Evolutionary conservation across 768 basidiomycete species (phyloP).

Genomic region (Hydnum rufescens): DNA sequence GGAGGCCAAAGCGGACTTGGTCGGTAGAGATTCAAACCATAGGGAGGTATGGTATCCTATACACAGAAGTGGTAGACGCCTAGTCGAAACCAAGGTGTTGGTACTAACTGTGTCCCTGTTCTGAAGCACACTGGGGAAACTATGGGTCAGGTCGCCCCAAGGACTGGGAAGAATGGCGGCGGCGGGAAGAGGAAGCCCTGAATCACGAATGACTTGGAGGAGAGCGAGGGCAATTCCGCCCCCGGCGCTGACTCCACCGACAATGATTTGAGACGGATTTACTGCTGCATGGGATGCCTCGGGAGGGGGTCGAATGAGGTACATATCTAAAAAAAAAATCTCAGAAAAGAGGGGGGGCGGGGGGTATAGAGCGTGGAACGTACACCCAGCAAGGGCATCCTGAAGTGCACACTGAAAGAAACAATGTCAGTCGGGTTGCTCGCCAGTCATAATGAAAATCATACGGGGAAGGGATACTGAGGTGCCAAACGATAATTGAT

Average conservation of each 20-base stretch:
- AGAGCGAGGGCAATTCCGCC: conserved; percentile 72
- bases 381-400: conserved; percentile 75
- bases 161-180: conserved; percentile 83
- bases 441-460: conserved; percentile 8
- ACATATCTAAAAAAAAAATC: conserved; percentile 38
- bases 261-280: conserved; percentile 58
- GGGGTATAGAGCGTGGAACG: conserved; percentile 12
- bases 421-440: neutral
- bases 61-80: neutral
- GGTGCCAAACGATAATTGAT: conserved; percentile 55
- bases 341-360: neutral
- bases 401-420: conserved; percentile 47
- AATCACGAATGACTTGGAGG: conserved; percentile 55
- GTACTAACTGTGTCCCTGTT: conserved; percentile 62
- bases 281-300: conserved; percentile 61
- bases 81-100: neutral
- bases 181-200: conserved; percentile 60
- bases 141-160: conserved; percentile 90
- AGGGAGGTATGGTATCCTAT: conserved; percentile 64
- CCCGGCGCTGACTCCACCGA: conserved; percentile 87
- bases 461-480: conserved; percentile 81
- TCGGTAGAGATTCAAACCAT: conserved; percentile 52
- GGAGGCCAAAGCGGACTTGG: conserved; percentile 44
- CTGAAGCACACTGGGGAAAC: conserved; percentile 68
- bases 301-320: conserved; percentile 71